phyloP scores from a whole-genome alignment of 148 eudicot species.

The Polygonum aviculare region DNA sequence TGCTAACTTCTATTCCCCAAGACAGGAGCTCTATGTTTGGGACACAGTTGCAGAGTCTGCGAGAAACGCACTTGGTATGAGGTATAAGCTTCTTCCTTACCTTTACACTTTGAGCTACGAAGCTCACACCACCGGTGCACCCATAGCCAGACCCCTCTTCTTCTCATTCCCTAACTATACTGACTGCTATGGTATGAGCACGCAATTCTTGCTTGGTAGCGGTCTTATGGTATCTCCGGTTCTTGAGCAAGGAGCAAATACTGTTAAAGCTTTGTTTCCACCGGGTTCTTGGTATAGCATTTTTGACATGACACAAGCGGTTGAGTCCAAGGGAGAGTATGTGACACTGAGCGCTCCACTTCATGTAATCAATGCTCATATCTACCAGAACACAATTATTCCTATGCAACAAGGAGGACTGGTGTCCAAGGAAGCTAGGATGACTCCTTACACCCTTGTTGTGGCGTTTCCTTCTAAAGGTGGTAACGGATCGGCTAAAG shows the following conservation, averaged over 20 bases:
- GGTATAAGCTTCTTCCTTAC: conserved; percentile 85
- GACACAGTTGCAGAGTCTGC: conserved; percentile 81
- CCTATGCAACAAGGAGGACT: conserved; percentile 92
- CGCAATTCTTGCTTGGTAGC: conserved; percentile 79
- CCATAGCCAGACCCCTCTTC: conserved; percentile 86
- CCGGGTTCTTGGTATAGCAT: conserved; percentile 81
- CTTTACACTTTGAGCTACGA: conserved; percentile 83
- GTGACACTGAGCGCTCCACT: conserved; percentile 69
- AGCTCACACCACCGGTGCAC: conserved; percentile 76
- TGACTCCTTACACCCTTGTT: conserved; percentile 73
- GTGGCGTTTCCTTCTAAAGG: conserved; percentile 72
- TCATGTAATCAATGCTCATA: conserved; percentile 62
- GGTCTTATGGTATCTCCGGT: conserved; percentile 90
- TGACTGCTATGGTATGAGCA: conserved; percentile 63
- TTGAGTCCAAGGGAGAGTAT: conserved; percentile 40
- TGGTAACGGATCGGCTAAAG: conserved; percentile 46
- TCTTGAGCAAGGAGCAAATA: conserved; percentile 48
- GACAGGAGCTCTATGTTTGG: conserved; percentile 95
- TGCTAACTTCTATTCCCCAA: conserved; percentile 84
- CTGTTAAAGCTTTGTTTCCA: conserved; percentile 69
- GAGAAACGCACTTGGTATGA: conserved; percentile 87
- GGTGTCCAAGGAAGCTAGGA: conserved; percentile 76
- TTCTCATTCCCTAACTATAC: conserved; percentile 62
- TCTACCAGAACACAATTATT: conserved; percentile 64
- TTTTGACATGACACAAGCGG: conserved; percentile 63